These are phyloP conservation scores for Ophiostoma himal-ulmi DNA, from an alignment of 2,329 filamentous ascomycete species.

Conservation along the genomic window DNA sequence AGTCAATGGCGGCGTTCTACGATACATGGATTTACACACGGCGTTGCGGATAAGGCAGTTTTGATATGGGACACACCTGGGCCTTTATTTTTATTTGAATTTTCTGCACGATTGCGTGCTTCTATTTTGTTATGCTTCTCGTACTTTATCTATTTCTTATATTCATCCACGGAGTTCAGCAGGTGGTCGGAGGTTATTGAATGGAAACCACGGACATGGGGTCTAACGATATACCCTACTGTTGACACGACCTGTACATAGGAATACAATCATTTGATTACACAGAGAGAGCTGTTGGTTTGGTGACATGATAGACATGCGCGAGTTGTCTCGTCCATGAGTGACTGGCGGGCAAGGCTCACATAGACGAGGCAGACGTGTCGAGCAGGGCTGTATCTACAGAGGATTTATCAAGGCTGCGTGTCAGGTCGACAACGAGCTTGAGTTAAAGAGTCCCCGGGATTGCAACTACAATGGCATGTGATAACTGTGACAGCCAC, in stretches of 20 bases:
- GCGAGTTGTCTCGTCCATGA: no score
- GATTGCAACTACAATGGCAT: neutral
- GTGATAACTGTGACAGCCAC: neutral
- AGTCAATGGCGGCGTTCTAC: neutral
- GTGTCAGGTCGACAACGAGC: neutral
- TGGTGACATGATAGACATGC: no score
- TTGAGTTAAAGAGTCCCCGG: neutral
- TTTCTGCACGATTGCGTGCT: neutral
- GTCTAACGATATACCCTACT: neutral
- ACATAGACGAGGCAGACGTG: no score
- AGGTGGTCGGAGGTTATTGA: neutral
- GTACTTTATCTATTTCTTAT: neutral
- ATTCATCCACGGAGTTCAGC: neutral
- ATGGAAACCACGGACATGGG: constrained; percentile 1
- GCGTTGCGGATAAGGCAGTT: constrained; percentile 9
- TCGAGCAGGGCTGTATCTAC: no score
- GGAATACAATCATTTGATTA: neutral
- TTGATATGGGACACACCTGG: neutral
- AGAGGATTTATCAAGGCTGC: no score
- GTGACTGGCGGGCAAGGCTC: no score
- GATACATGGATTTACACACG: neutral
- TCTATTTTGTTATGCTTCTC: neutral
- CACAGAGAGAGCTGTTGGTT: neutral
- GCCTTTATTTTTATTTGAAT: neutral
- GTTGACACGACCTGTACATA: neutral